These are phyloP conservation scores for Daedaleopsis sinensis DNA, from an alignment of 768 basidiomycete genomes.

Conservation along the genomic window DNA sequence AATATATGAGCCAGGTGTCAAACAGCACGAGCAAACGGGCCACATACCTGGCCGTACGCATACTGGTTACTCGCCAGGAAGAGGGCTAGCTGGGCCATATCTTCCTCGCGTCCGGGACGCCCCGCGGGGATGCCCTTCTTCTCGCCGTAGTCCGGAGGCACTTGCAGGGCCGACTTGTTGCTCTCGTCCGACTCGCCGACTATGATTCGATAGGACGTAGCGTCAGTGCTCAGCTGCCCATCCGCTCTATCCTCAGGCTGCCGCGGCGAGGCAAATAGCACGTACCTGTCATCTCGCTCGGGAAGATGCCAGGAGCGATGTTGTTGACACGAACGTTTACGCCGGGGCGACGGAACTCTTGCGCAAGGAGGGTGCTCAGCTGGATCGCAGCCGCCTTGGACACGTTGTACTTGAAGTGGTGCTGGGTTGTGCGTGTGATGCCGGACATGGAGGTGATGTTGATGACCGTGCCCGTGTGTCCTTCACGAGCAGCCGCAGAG, in stretches of 20 bases:
- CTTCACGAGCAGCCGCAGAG: slow-evolving; percentile 34
- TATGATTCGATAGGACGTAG: no score
- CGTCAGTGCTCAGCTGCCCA: no score
- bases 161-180: slow-evolving; percentile 37
- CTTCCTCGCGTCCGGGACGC: slow-evolving; percentile 38
- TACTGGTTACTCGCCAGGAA: slow-evolving; percentile 37
- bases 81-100: slow-evolving; percentile 39
- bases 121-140: slow-evolving; percentile 40
- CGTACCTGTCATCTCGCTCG: slow-evolving; percentile 39
- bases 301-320: slow-evolving; percentile 41
- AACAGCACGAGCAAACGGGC: not conserved
- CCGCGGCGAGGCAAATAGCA: no score
- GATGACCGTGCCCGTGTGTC: slow-evolving; percentile 42
- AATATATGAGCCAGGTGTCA: not conserved
- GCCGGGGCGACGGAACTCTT: slow-evolving; percentile 34
- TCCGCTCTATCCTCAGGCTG: no score
- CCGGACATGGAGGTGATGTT: slow-evolving; percentile 47
- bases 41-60: slow-evolving; percentile 38
- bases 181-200: slow-evolving; percentile 31
- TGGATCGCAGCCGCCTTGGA: slow-evolving; percentile 43
- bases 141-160: slow-evolving; percentile 32
- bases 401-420: slow-evolving; percentile 49
- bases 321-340: slow-evolving; percentile 40
- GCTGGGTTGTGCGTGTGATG: slow-evolving; percentile 42
- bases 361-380: slow-evolving; percentile 38